Evolutionary conservation across 768 basidiomycete genomes (phyloP).

Genomic region (Hericium erinaceus): DNA sequence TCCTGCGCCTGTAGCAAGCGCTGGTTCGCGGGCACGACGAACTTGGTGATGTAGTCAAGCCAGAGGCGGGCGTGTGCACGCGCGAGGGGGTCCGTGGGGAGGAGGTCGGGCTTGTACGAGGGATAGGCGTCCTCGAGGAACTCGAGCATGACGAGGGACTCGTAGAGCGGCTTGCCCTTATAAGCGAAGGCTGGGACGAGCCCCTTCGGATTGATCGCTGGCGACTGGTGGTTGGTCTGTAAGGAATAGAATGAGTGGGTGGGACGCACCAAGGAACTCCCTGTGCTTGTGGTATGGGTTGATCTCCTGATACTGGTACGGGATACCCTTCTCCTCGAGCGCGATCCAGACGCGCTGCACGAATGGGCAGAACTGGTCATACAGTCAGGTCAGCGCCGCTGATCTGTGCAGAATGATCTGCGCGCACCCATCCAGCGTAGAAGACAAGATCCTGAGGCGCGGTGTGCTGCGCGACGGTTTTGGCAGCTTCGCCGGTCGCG

Average conservation of each 20-base stretch:
- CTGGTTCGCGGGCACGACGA: conserved; percentile 41
- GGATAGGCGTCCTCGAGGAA: conserved; percentile 59
- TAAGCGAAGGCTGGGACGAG: conserved; percentile 55
- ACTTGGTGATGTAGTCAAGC: conserved; percentile 47
- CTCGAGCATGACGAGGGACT: conserved; percentile 55
- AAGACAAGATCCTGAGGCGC: conserved; percentile 46
- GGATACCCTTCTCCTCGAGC: conserved; percentile 56
- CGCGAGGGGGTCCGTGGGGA: conserved; percentile 41
- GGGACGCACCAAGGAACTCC: conserved; percentile 38
- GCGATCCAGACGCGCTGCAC: conserved; percentile 58
- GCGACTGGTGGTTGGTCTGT: conserved; percentile 10
- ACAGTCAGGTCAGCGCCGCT: background rate
- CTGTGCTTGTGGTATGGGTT: conserved; percentile 65
- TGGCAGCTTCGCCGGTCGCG: conserved; percentile 47
- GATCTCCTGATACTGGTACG: conserved; percentile 59
- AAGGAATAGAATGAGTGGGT: background rate
- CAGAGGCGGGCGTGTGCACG: conserved; percentile 47
- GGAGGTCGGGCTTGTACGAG: conserved; percentile 32
- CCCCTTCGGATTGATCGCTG: conserved; percentile 58
- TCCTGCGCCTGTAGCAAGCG: conserved; percentile 32
- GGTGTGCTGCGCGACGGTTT: conserved; percentile 43
- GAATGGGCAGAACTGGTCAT: conserved; percentile 41
- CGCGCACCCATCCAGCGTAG: conserved; percentile 49
- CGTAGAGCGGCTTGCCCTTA: conserved; percentile 45
- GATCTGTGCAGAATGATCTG: background rate